These are phyloP conservation scores for Herpetomonas tarakana DNA, from an alignment of 208 protist genomes.

Conservation along the genomic window DNA sequence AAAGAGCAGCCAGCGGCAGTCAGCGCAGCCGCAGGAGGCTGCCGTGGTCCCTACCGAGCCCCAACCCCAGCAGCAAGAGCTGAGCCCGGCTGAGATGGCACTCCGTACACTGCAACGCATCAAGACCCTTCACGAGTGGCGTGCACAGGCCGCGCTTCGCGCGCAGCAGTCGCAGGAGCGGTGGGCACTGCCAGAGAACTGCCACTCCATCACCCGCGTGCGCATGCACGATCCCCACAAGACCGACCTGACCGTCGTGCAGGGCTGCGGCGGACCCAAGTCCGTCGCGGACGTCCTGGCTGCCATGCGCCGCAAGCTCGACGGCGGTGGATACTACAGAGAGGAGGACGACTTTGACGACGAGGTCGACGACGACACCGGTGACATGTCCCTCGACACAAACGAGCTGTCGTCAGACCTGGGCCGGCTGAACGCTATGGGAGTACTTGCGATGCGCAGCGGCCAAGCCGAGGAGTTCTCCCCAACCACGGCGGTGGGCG, in stretches of 20 bases:
- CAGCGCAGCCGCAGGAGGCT: neutral
- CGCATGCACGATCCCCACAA: slow-evolving; percentile 54
- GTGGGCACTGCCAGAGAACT: slow-evolving; percentile 37
- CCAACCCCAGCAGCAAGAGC: neutral
- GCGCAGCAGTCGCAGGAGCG: slow-evolving; percentile 39
- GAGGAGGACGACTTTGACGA: slow-evolving; percentile 8
- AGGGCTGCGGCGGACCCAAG: slow-evolving; percentile 48
- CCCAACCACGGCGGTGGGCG: too few relatives aligned
- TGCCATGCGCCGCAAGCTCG: slow-evolving; percentile 29
- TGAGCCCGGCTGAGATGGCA: neutral
- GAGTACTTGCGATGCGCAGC: slow-evolving; percentile 1
- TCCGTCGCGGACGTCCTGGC: slow-evolving; percentile 49
- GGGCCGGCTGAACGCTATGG: slow-evolving; percentile 1
- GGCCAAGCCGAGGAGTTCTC: slow-evolving; percentile 1
- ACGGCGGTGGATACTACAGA: neutral
- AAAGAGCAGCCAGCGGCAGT: neutral
- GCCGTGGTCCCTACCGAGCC: neutral
- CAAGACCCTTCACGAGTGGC: slow-evolving; percentile 60
- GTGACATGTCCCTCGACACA: neutral
- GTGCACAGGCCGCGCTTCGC: slow-evolving; percentile 28
- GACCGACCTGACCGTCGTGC: slow-evolving; percentile 52
- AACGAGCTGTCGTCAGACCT: neutral
- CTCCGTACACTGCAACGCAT: slow-evolving; percentile 37
- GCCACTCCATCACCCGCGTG: slow-evolving; percentile 79
- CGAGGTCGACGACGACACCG: slow-evolving; percentile 11